Evolutionary conservation across 331 rosid species (phyloP), one percentile per base, ranked within the genome.

Genomic region (Acacia pycnantha): DNA sequence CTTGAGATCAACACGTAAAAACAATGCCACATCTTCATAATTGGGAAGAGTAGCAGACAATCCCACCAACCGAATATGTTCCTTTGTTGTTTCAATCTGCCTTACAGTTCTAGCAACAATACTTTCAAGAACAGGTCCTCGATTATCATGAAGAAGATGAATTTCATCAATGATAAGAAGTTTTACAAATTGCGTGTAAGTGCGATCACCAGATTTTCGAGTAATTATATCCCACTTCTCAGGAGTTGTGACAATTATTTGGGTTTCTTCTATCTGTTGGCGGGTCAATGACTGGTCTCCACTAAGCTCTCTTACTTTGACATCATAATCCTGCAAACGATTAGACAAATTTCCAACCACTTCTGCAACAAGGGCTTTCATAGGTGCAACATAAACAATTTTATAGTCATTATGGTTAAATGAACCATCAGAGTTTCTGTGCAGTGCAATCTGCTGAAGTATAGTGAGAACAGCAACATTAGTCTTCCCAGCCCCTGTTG

Each of bases 201-300:
- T 93, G 6, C 98, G 96, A 71, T 95, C 99, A 31, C 99, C 99
- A 0, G 99, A 95, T 83, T 95, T 93, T 69, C 99, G 86, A 22
- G 99, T 95, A 70, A 95, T 91, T 80, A 95, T 95, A 87, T 95
- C 99, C 99, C 99, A 95, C 91, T 95, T 95, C 83, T 95, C 99
- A 48, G 99, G 99, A 33, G 99, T 95, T 69, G 99, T 95, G 73
- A 95, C 99, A 82, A 95, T 95, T 76, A 95, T 95, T 66, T 95
- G 98, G 69, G 99, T 93, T 87, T 95, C 99, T 47, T 93, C 98
- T 59, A 95, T 93, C 81, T 93, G 98, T 78, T 93, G 97, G 44
- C 97, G 93, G 33, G 98, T 93, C 71, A 95, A 70, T 48, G 97
- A 48, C 88, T 95, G 98, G 67, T 95, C 98, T 82, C 98, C 98